phyloP scores from a whole-genome alignment of 2,329 filamentous ascomycete genomes.

The Beauveria pseudobassiana region DNA sequence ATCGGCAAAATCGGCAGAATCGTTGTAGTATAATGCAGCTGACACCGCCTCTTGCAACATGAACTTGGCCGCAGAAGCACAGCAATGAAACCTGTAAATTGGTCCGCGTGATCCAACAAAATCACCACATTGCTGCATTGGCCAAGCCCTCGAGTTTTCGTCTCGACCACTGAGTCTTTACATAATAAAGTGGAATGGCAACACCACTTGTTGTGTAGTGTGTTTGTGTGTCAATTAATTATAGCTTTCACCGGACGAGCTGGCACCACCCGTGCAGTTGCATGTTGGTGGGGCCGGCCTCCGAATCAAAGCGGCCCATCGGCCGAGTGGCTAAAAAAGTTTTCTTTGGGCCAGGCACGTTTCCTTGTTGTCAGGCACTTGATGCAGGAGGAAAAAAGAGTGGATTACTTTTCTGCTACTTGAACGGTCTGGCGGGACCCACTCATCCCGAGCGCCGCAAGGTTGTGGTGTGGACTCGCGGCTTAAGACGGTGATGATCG shows the following conservation, averaged over 20 bases:
- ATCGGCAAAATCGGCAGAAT: no score
- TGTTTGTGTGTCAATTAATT: no score
- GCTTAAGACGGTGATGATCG: conserved; percentile 11
- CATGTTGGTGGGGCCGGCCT: neutral
- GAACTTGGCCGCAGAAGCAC: neutral
- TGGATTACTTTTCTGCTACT: neutral
- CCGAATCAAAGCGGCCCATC: neutral
- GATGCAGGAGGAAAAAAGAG: neutral
- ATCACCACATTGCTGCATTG: neutral
- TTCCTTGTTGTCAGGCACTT: neutral
- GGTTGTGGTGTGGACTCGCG: neutral
- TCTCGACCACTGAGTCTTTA: neutral
- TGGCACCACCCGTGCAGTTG: neutral
- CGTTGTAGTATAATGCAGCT: no score
- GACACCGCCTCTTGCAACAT: no score
- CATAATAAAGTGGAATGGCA: neutral
- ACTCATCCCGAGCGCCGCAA: neutral
- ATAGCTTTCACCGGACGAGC: neutral
- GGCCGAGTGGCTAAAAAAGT: neutral
- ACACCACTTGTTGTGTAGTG: neutral
- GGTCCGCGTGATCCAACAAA: neutral
- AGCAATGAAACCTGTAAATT: neutral
- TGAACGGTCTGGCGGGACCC: neutral
- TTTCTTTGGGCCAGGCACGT: neutral
- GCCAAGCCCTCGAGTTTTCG: no score